Evolutionary conservation across 495 filamentous ascomycete genomes (phyloP).

Genomic region (Terfezia claveryi): DNA sequence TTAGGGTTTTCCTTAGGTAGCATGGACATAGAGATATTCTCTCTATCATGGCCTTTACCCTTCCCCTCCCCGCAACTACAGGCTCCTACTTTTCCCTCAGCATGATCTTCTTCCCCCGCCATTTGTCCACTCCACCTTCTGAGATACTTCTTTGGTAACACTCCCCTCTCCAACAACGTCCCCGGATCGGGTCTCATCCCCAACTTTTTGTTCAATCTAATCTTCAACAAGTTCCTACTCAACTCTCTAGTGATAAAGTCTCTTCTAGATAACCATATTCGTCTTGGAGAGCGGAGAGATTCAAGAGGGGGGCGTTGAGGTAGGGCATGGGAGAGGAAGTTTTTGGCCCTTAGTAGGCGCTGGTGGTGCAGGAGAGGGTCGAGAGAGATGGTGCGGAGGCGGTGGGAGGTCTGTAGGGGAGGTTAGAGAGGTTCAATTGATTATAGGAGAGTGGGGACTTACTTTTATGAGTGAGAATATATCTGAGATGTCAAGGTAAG

Average conservation of each 20-base stretch:
- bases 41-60: constrained; percentile 27
- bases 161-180: constrained; percentile 17
- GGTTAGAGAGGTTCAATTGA: constrained; percentile 4
- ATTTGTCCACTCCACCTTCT: constrained; percentile 6
- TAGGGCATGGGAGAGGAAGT: constrained; percentile 27
- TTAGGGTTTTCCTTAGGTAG: too few relatives aligned
- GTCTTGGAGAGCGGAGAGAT: constrained; percentile 27
- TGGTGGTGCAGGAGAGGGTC: constrained; percentile 32
- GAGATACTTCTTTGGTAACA: constrained; percentile 17
- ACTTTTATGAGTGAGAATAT: constrained; percentile 33
- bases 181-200: constrained; percentile 12
- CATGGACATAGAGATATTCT: constrained; percentile 10
- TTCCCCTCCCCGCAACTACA: constrained; percentile 30
- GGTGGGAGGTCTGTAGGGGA: constrained; percentile 29
- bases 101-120: constrained; percentile 21
- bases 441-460: constrained; percentile 11
- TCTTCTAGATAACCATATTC: constrained; percentile 37
- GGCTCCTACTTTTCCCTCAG: constrained; percentile 27
- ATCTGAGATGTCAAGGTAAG: constrained; percentile 35
- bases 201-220: constrained; percentile 24
- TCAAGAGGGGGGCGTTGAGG: constrained; percentile 31
- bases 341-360: constrained; percentile 31
- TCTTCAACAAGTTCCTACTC: constrained; percentile 29
- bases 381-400: constrained; percentile 30
- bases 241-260: constrained; percentile 31